These are phyloP conservation scores for Fusarium abutilonis DNA, from an alignment of 2,329 filamentous ascomycete genomes.

Conservation along the genomic window DNA sequence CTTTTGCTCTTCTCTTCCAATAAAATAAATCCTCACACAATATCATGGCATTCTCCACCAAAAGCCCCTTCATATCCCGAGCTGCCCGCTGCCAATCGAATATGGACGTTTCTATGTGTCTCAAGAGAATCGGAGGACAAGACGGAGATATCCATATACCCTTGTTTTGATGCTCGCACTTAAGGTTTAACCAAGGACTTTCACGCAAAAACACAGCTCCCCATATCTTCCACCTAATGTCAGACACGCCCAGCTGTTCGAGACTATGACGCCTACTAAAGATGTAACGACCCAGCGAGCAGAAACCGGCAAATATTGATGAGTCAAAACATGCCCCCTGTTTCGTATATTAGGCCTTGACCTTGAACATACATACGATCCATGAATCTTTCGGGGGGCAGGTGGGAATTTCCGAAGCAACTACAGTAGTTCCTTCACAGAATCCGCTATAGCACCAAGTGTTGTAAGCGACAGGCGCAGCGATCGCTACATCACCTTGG, in stretches of 20 bases:
- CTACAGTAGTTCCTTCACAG: constrained; percentile 1
- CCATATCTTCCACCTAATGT: constrained; percentile 1
- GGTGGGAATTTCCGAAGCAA: constrained; percentile 12
- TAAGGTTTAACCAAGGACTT: constrained; percentile 1
- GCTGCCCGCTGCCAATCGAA: constrained; percentile 20
- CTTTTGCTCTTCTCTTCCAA: constrained; percentile 1
- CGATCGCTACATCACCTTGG: not conserved
- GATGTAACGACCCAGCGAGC: constrained; percentile 13
- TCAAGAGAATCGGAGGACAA: constrained; percentile 3
- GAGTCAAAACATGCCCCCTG: constrained; percentile 9
- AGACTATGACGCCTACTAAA: constrained; percentile 30
- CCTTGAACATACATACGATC: constrained; percentile 11
- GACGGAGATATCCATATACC: constrained; percentile 10
- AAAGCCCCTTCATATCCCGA: constrained; percentile 12
- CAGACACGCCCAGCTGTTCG: constrained; percentile 4
- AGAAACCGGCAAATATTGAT: not conserved
- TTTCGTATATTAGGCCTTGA: constrained; percentile 17
- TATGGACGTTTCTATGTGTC: constrained; percentile 24
- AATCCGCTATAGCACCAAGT: constrained; percentile 12
- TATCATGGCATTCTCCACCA: constrained; percentile 23
- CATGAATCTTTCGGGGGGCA: constrained; percentile 11
- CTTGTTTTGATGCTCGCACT: constrained; percentile 4
- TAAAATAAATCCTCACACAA: constrained; percentile 4
- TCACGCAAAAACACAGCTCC: not conserved
- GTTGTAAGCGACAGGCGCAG: constrained; percentile 6